These are phyloP conservation scores for Talaromyces amestolkiae DNA, from an alignment of 2,329 filamentous ascomycete species.

Conservation along the genomic window DNA sequence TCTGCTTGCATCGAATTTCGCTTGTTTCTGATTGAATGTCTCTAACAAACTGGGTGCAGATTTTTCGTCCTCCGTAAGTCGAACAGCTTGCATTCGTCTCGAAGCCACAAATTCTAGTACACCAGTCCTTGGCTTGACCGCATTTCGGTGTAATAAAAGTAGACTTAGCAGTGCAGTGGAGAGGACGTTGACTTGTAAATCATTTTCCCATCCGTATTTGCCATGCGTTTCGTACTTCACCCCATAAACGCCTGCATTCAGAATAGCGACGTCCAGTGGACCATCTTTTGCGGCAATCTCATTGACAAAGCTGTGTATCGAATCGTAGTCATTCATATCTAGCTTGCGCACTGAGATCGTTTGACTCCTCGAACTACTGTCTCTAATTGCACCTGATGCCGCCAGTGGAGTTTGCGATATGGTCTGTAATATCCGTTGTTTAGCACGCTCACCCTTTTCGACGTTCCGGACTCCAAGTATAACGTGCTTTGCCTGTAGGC, in stretches of 20 bases:
- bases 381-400: neutral
- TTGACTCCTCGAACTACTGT: neutral
- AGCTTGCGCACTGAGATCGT: conserved; percentile 1
- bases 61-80: neutral
- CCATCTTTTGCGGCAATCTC: neutral
- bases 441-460: conserved; percentile 30
- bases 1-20: conserved; percentile 3
- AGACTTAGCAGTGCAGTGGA: conserved; percentile 6
- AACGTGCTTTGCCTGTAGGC: conserved; percentile 39
- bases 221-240: neutral
- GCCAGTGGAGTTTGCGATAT: neutral
- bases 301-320: conserved; percentile 10
- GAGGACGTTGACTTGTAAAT: conserved; percentile 12
- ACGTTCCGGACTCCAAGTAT: conserved; percentile 47
- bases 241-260: conserved; percentile 6
- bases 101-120: conserved; percentile 14
- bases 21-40: conserved; percentile 6
- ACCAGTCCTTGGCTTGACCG: neutral
- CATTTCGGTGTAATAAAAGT: neutral
- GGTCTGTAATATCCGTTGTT: neutral
- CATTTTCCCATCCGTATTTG: conserved; percentile 6
- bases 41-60: neutral
- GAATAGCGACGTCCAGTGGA: neutral
- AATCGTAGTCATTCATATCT: conserved; percentile 6
- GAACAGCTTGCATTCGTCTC: conserved; percentile 9